Percentiles rank a stretch among this genome's conserved stretches.
These are phyloP conservation scores for Chamaenerion angustifolium DNA, from an alignment of 345 rosid genomes.

Conservation along the genomic window DNA sequence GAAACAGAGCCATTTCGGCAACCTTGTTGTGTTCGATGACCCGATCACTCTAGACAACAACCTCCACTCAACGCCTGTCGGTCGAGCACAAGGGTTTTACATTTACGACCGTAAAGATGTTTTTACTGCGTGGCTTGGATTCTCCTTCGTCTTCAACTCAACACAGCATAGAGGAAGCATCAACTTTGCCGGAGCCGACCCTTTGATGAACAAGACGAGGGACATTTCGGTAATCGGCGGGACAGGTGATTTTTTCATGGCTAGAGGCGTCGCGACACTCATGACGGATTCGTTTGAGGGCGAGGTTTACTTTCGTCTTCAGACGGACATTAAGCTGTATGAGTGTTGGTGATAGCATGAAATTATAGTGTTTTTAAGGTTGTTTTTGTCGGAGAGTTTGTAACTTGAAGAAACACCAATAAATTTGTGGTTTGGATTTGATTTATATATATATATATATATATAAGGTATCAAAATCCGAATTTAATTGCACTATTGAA, in stretches of 20 bases:
- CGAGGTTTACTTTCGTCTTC: constrained; percentile 35
- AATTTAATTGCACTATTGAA: too few species aligned
- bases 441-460: too few species aligned
- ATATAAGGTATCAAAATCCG: too few species aligned
- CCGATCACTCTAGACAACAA: constrained; percentile 33
- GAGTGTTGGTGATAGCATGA: constrained; percentile 18
- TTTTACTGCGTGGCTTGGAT: constrained; percentile 39
- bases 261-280: constrained; percentile 46
- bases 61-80: constrained; percentile 30
- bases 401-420: too few species aligned
- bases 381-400: too few species aligned
- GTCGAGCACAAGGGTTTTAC: constrained; percentile 58
- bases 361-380: too few species aligned
- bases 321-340: constrained; percentile 26
- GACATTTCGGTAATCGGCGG: constrained; percentile 55
- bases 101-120: constrained; percentile 40
- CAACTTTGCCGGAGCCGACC: constrained; percentile 51
- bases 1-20: constrained; percentile 29
- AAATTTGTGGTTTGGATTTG: too few species aligned
- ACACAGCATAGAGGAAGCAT: constrained; percentile 33
- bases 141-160: constrained; percentile 40
- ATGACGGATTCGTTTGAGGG: constrained; percentile 31
- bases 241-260: constrained; percentile 69
- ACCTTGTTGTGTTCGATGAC: constrained; percentile 43
- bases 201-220: constrained; percentile 36